Conservation (phyloP, 495 filamentous ascomycete species). For the Aspergillus hancockii region DNA sequence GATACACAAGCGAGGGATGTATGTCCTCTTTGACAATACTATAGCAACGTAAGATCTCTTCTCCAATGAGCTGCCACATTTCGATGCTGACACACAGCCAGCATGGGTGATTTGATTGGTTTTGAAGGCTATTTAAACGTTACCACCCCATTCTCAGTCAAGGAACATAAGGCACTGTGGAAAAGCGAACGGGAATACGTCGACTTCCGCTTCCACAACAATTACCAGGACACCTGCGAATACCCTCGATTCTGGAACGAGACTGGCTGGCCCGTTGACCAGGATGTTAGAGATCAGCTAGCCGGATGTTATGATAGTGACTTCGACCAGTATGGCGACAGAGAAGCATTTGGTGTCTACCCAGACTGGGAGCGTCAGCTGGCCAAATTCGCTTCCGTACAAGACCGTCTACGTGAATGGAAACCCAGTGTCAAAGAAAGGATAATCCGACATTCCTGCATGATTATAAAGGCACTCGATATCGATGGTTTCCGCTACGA, state of each 20-base stretch:
- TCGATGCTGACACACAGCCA: conserved; percentile 16
- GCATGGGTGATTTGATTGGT: conserved; percentile 68
- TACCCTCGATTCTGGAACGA: conserved; percentile 71
- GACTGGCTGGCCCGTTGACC: conserved; percentile 54
- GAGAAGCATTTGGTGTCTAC: conserved; percentile 67
- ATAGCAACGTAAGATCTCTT: conserved; percentile 59
- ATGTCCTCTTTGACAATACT: conserved; percentile 72
- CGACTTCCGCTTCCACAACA: conserved; percentile 64
- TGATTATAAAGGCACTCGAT: conserved; percentile 63
- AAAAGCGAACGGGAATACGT: conserved; percentile 59
- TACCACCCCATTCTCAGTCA: conserved; percentile 59
- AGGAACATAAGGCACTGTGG: conserved; percentile 61
- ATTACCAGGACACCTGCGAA: conserved; percentile 57
- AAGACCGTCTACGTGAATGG: conserved; percentile 76
- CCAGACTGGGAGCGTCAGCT: conserved; percentile 70
- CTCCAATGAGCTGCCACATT: not conserved
- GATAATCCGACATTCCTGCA: conserved; percentile 65
- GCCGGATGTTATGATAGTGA: conserved; percentile 69
- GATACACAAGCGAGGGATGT: conserved; percentile 68
- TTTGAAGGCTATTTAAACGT: conserved; percentile 67
- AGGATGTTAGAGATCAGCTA: conserved; percentile 44
- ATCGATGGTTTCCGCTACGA: conserved; percentile 72
- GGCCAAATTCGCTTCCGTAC: conserved; percentile 72
- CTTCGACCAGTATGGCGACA: conserved; percentile 71
- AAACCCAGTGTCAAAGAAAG: conserved; percentile 58